These are phyloP conservation scores for Primulina huaijiensis DNA, from an alignment of 257 asterid genomes.

Conservation along the genomic window DNA sequence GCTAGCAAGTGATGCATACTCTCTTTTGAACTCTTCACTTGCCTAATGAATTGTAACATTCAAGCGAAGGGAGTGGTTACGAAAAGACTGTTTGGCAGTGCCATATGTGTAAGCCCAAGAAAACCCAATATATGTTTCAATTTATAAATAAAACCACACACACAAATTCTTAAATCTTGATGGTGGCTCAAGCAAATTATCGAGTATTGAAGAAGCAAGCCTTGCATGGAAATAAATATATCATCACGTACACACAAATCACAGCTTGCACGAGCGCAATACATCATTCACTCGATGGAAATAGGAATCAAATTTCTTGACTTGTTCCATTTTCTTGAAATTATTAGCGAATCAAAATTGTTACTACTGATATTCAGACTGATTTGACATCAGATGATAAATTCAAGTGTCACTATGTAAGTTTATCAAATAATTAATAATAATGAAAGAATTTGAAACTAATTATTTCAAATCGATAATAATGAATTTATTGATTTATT, in stretches of 20 bases:
- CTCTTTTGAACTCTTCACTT: conserved; percentile 26
- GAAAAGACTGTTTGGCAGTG: conserved; percentile 36
- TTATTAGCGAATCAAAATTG: too few species aligned
- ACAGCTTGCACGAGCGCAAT: conserved; percentile 27
- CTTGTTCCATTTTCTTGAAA: background rate
- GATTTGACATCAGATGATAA: too few species aligned
- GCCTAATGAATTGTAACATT: conserved; percentile 19
- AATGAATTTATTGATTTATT: too few species aligned
- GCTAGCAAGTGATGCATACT: background rate
- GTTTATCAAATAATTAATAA: too few species aligned
- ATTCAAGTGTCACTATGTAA: too few species aligned
- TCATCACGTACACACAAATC: conserved; percentile 28
- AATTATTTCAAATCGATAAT: too few species aligned
- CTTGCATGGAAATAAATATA: conserved; percentile 66
- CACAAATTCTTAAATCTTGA: conserved; percentile 19
- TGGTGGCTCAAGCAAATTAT: conserved; percentile 15
- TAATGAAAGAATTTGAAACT: too few species aligned
- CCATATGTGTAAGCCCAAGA: conserved; percentile 14
- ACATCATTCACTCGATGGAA: conserved; percentile 22
- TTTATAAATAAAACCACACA: background rate
- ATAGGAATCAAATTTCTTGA: background rate
- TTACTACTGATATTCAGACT: too few species aligned
- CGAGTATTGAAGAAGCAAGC: conserved; percentile 28
- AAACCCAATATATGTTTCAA: background rate
- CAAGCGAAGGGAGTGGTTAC: conserved; percentile 34